These are phyloP conservation scores for Talaromyces sp. DNA, from an alignment of 2,329 filamentous ascomycete species.

Conservation along the genomic window DNA sequence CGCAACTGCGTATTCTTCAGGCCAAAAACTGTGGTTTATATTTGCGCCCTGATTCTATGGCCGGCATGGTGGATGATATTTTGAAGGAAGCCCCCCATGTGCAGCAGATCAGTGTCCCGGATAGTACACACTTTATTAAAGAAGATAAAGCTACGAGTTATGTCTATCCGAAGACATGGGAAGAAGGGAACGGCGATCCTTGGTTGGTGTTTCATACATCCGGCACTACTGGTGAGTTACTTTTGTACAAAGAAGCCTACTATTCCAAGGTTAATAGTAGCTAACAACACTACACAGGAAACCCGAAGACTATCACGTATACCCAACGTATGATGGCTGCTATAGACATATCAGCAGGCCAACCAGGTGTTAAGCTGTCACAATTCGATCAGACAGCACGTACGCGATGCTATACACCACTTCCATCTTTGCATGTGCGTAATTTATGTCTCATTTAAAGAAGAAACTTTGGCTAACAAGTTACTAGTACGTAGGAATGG, in stretches of 20 bases:
- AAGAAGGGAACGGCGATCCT: constrained; percentile 29
- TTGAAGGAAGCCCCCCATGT: constrained; percentile 15
- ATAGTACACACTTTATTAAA: constrained; percentile 17
- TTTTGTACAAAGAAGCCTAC: not conserved
- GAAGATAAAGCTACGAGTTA: constrained; percentile 12
- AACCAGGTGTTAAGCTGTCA: constrained; percentile 11
- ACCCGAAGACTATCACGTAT: constrained; percentile 26
- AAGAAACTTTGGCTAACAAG: not conserved
- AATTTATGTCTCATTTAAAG: not conserved
- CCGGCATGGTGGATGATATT: constrained; percentile 5
- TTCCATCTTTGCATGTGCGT: constrained; percentile 27
- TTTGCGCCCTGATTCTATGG: constrained; percentile 14
- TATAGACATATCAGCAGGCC: constrained; percentile 5
- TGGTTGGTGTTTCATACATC: constrained; percentile 34
- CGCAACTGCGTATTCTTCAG: constrained; percentile 19
- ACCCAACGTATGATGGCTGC: constrained; percentile 25
- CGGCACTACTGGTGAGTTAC: constrained; percentile 28
- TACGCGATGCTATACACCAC: constrained; percentile 23
- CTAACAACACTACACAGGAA: constrained; percentile 2
- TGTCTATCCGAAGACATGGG: constrained; percentile 28
- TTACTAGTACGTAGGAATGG: not conserved
- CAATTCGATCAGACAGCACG: constrained; percentile 13
- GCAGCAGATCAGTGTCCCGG: constrained; percentile 16
- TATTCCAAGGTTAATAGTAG: not conserved
- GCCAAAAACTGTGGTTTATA: constrained; percentile 21